Evolutionary conservation across 495 filamentous ascomycete genomes (phyloP).

Genomic region (Trichoderma virens): DNA sequence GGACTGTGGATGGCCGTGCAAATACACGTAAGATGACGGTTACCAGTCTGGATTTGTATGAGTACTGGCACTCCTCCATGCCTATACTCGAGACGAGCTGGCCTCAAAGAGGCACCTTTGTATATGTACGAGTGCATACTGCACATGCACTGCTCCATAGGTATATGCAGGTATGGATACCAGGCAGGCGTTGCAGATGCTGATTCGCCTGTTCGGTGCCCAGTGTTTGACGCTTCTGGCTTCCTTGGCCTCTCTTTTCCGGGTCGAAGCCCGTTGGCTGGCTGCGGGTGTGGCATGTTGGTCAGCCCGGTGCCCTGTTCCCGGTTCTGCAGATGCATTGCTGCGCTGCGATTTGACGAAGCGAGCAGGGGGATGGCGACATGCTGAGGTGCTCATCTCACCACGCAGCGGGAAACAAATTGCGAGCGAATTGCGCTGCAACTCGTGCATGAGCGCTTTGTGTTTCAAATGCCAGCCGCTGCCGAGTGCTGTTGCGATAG

Average conservation of each 20-base stretch:
- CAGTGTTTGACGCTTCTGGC: not conserved
- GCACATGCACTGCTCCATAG: not conserved
- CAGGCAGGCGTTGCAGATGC: not conserved
- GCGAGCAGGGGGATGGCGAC: not conserved
- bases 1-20: too few relatives aligned
- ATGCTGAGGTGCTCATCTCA: too few relatives aligned
- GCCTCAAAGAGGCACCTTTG: too few relatives aligned
- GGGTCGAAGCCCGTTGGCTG: not conserved
- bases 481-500: too few relatives aligned
- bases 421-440: too few relatives aligned
- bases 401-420: too few relatives aligned
- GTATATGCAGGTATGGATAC: not conserved
- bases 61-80: too few relatives aligned
- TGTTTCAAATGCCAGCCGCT: too few relatives aligned
- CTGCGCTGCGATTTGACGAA: not conserved
- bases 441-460: too few relatives aligned
- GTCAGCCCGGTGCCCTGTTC: conserved; percentile 6
- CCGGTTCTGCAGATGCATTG: conserved; percentile 5
- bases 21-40: not conserved
- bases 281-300: not conserved
- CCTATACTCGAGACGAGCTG: too few relatives aligned
- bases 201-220: not conserved
- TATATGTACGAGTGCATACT: too few relatives aligned
- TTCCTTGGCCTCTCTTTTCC: not conserved
- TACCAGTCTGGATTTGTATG: too few relatives aligned